phyloP scores from a whole-genome alignment of 371 early-diverging fungal species.

The Circinella umbellata region DNA sequence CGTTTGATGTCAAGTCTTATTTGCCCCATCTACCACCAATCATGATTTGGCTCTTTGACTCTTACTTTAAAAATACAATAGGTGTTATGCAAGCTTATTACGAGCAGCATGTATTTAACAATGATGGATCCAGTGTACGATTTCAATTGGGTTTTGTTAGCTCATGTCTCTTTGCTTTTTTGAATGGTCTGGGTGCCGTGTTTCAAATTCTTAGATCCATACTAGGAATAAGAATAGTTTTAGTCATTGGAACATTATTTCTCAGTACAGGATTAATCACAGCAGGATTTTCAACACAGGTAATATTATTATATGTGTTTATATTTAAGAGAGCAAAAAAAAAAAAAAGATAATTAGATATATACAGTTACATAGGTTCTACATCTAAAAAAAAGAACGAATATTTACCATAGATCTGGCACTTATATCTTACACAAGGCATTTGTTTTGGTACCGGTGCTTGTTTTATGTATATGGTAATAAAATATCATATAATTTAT shows the following conservation, averaged over 20 bases:
- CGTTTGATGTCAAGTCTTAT: too few relatives aligned
- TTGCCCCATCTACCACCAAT: too few relatives aligned
- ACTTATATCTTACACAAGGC: slow-evolving; percentile 72
- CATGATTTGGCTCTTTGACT: too few relatives aligned
- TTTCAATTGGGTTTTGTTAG: slow-evolving; percentile 43
- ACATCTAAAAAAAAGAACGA: not conserved
- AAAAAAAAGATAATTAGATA: too few relatives aligned
- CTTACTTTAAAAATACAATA: not conserved
- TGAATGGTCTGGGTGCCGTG: slow-evolving; percentile 32
- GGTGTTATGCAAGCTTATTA: slow-evolving; percentile 38
- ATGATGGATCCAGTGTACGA: slow-evolving; percentile 10
- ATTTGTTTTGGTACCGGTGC: slow-evolving; percentile 69
- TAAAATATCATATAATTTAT: too few relatives aligned
- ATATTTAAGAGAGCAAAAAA: too few relatives aligned
- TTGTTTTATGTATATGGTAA: slow-evolving; percentile 44
- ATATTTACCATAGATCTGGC: slow-evolving; percentile 50
- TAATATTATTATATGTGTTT: slow-evolving; percentile 10
- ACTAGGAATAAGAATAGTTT: slow-evolving; percentile 25
- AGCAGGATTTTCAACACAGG: slow-evolving; percentile 38
- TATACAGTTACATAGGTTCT: not conserved
- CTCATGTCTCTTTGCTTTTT: slow-evolving; percentile 28
- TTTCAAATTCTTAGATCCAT: slow-evolving; percentile 28
- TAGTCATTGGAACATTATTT: slow-evolving; percentile 25
- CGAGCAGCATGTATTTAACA: slow-evolving; percentile 25
- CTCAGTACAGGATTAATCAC: slow-evolving; percentile 32